phyloP scores from a whole-genome alignment of 805 yeast species.

The Schwanniomyces yamadae region DNA sequence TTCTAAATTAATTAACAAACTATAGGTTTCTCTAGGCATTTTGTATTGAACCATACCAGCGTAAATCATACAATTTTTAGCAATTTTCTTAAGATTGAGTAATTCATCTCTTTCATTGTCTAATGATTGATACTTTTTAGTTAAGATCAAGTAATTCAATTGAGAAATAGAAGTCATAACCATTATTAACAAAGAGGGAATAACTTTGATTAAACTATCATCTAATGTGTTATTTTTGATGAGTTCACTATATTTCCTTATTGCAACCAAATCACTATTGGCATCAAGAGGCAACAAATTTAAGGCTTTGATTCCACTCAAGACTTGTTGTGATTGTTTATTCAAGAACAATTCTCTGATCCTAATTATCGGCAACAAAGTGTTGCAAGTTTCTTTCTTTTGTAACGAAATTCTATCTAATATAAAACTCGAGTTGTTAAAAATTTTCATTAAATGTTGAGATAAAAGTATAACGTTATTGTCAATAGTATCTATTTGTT shows the following conservation, averaged over 20 bases:
- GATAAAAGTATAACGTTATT: constrained; percentile 49
- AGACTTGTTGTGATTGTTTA: constrained; percentile 58
- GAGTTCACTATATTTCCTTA: constrained; percentile 64
- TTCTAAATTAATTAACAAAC: constrained; percentile 66
- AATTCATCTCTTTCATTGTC: constrained; percentile 53
- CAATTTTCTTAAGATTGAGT: constrained; percentile 53
- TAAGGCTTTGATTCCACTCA: constrained; percentile 55
- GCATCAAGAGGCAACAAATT: constrained; percentile 62
- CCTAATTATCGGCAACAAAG: constrained; percentile 63
- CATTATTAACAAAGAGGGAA: constrained; percentile 78
- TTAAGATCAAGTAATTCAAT: constrained; percentile 45
- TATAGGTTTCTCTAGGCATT: constrained; percentile 85
- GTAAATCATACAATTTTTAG: constrained; percentile 87
- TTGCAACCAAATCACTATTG: constrained; percentile 49
- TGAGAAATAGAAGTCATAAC: constrained; percentile 76
- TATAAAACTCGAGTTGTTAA: constrained; percentile 58
- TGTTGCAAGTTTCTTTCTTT: constrained; percentile 63
- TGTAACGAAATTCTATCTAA: constrained; percentile 52
- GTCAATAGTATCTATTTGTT: constrained; percentile 38
- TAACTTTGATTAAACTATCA: constrained; percentile 70
- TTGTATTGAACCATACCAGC: constrained; percentile 94
- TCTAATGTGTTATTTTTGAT: constrained; percentile 59
- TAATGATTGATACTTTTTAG: constrained; percentile 42
- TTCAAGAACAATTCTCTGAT: constrained; percentile 60
- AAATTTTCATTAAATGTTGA: constrained; percentile 42